These are phyloP conservation scores for Phytophthora pinifolia DNA, from an alignment of 352 stramenopile genomes.

Conservation along the genomic window DNA sequence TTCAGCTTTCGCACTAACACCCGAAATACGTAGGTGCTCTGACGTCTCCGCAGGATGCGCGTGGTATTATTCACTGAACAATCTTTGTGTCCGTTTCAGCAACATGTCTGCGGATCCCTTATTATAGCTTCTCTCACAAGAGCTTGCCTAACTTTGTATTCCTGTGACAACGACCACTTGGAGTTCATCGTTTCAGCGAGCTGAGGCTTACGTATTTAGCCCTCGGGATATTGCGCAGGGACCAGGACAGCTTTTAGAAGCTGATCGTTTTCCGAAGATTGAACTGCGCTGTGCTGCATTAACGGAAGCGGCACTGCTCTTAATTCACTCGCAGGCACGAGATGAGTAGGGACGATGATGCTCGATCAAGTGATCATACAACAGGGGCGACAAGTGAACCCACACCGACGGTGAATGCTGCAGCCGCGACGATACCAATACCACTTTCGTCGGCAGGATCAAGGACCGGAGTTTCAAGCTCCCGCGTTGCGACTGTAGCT, in stretches of 20 bases:
- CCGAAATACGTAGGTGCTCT: no score
- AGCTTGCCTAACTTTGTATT: conserved; percentile 16
- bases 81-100: conserved; percentile 12
- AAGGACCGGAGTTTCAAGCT: not conserved
- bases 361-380: not conserved
- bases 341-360: not conserved
- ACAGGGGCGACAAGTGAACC: not conserved
- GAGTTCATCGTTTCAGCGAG: no score
- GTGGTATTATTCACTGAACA: conserved; percentile 1
- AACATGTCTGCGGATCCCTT: not conserved
- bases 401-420: not conserved
- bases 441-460: not conserved
- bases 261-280: conserved; percentile 11
- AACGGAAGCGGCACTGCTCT: no score
- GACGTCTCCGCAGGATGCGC: no score
- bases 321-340: conserved; percentile 2
- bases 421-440: not conserved
- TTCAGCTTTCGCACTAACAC: no score
- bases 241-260: conserved; percentile 4
- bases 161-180: no score
- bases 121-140: conserved; percentile 2
- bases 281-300: no score
- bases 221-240: conserved; percentile 20
- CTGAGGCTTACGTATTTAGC: not conserved
- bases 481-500: not conserved